Evolutionary conservation across 495 filamentous ascomycete genomes (phyloP).

Genomic region (Daldinia bambusicola): DNA sequence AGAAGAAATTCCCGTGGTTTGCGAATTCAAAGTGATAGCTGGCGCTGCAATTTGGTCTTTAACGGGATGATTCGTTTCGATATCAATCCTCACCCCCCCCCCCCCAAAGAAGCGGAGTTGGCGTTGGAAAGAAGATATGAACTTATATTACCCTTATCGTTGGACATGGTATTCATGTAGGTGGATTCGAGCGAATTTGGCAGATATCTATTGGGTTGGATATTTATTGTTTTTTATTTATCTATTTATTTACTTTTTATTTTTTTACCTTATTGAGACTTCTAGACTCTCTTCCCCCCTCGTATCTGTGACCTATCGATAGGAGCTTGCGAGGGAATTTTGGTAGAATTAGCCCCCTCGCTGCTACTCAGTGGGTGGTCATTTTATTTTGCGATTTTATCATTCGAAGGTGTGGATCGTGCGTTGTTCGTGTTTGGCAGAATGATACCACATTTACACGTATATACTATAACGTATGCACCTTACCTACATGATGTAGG

Average conservation of each 20-base stretch:
- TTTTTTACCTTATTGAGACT: background rate
- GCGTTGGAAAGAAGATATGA: constrained; percentile 16
- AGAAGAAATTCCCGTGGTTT: constrained; percentile 70
- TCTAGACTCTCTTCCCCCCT: constrained; percentile 1
- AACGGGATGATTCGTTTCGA: constrained; percentile 4
- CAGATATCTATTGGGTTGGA: constrained; percentile 13
- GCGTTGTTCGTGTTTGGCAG: constrained; percentile 4
- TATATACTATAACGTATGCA: background rate
- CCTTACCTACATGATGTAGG: too few relatives aligned
- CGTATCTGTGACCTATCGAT: background rate
- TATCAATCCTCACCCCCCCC: background rate
- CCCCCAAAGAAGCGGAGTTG: constrained; percentile 20
- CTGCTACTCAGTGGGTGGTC: background rate
- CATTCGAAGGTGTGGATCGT: constrained; percentile 3
- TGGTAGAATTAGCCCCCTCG: background rate
- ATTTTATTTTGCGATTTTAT: constrained; percentile 5
- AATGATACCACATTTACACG: constrained; percentile 8
- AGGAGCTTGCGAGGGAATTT: background rate
- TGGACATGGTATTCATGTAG: constrained; percentile 1
- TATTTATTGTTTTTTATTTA: constrained; percentile 6
- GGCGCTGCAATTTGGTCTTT: constrained; percentile 1
- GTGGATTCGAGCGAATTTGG: constrained; percentile 22
- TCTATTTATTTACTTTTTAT: too few relatives aligned
- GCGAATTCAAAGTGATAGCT: constrained; percentile 49
- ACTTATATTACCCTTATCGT: constrained; percentile 4